Evolutionary conservation across 495 filamentous ascomycete species (phyloP).

Genomic region (Aspergillus sclerotioniger): DNA sequence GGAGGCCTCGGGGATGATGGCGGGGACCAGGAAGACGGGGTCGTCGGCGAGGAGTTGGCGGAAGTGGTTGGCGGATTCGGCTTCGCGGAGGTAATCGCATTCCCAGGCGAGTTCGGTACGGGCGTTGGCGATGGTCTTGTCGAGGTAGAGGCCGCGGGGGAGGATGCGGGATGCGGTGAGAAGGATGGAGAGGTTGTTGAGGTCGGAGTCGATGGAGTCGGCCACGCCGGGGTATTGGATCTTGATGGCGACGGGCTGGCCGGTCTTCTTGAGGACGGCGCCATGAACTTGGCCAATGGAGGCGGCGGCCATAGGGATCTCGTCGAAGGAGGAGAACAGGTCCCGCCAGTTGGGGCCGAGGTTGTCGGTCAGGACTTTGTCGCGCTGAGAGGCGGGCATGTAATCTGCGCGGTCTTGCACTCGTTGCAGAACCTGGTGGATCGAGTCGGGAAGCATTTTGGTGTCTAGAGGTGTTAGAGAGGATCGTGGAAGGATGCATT

Average conservation of each 20-base stretch:
- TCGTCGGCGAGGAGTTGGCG: constrained; percentile 68
- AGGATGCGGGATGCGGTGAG: constrained; percentile 85
- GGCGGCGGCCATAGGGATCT: constrained; percentile 92
- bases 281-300: constrained; percentile 96
- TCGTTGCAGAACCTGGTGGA: constrained; percentile 83
- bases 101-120: constrained; percentile 91
- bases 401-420: constrained; percentile 98
- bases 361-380: constrained; percentile 74
- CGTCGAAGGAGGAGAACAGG: constrained; percentile 79
- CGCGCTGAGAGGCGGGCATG: constrained; percentile 90
- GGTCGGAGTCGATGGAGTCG: constrained; percentile 89
- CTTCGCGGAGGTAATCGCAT: constrained; percentile 92
- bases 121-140: constrained; percentile 98
- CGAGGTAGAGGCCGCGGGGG: constrained; percentile 87
- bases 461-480: constrained; percentile 54
- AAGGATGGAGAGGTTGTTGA: constrained; percentile 87
- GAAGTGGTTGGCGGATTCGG: constrained; percentile 73
- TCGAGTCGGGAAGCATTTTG: constrained; percentile 86
- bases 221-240: constrained; percentile 98
- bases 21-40: constrained; percentile 74
- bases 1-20: constrained; percentile 73
- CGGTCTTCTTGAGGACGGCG: constrained; percentile 72
- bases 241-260: constrained; percentile 83
- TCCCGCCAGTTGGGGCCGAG: constrained; percentile 84
- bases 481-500: neutral